A percentile compares a stretch with the other conserved stretches of the same genome.
Conservation (phyloP, 768 basidiomycete genomes). For the Symmetrospora coprosmae region DNA sequence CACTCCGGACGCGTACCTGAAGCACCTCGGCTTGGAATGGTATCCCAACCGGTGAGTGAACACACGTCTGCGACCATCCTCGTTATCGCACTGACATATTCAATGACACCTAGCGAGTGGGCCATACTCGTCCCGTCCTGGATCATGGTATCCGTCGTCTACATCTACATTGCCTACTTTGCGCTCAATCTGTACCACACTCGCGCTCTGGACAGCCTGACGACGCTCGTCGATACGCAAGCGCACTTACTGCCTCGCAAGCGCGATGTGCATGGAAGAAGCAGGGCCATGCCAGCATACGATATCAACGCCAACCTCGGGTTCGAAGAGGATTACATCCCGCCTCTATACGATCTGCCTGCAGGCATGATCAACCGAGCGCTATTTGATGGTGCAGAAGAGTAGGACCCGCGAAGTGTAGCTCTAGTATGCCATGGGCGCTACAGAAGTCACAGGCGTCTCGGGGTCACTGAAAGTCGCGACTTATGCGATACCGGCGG, state of each 20-base stretch:
- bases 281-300: no score
- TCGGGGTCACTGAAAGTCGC: no score
- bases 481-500: no score
- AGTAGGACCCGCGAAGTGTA: no score
- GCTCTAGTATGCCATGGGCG: no score
- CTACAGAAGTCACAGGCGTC: no score
- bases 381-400: not conserved
- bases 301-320: no score
- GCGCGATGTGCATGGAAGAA: no score
- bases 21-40: constrained; percentile 58
- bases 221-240: constrained; percentile 14
- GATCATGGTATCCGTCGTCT: constrained; percentile 52
- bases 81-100: not conserved
- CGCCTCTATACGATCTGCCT: constrained; percentile 15
- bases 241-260: not conserved
- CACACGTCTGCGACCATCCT: not conserved
- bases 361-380: not conserved
- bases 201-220: constrained; percentile 46
- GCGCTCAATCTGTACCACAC: constrained; percentile 58
- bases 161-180: constrained; percentile 64
- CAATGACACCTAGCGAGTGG: constrained; percentile 53
- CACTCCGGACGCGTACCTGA: constrained; percentile 56
- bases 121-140: constrained; percentile 66
- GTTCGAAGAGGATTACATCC: no score
- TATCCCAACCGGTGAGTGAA: constrained; percentile 63